Evolutionary conservation across 768 basidiomycete genomes (phyloP).

Genomic region (Leccinum rimulosum): DNA sequence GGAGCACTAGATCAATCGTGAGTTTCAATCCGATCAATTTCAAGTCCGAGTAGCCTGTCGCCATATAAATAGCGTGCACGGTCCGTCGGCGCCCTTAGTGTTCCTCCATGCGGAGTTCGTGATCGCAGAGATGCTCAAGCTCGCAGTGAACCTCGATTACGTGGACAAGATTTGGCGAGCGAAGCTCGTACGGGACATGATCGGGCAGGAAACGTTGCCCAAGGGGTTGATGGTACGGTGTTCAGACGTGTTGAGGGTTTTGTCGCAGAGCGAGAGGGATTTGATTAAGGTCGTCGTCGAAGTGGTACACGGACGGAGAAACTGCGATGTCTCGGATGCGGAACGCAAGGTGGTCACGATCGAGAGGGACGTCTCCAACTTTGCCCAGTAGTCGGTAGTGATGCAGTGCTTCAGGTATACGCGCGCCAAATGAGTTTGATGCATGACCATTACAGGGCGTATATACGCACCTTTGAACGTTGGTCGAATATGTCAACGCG

Average conservation of each 20-base stretch:
- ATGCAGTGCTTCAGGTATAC: too few relatives aligned
- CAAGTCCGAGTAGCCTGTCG: background rate
- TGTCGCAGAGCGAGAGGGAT: slow-evolving; percentile 76
- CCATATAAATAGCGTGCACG: background rate
- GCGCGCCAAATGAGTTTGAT: too few relatives aligned
- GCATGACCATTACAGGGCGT: too few relatives aligned
- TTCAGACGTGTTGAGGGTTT: slow-evolving; percentile 75
- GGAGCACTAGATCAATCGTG: background rate
- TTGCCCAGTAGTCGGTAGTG: too few relatives aligned
- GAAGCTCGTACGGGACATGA: slow-evolving; percentile 84
- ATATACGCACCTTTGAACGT: too few relatives aligned
- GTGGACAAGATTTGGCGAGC: slow-evolving; percentile 79
- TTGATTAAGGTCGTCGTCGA: slow-evolving; percentile 88
- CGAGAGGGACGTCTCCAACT: too few relatives aligned
- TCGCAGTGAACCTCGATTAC: slow-evolving; percentile 83
- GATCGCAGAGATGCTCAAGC: slow-evolving; percentile 75
- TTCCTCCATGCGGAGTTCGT: slow-evolving; percentile 48
- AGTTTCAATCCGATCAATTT: background rate
- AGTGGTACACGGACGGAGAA: slow-evolving; percentile 75
- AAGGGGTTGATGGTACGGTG: slow-evolving; percentile 67
- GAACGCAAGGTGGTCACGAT: too few relatives aligned
- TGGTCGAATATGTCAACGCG: too few relatives aligned
- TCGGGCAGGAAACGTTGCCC: slow-evolving; percentile 68
- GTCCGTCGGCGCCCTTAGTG: background rate
- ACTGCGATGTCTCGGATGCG: slow-evolving; percentile 15